Base-by-base conservation (phyloP, 441 rosid genomes). In the Jatropha podagrica region DNA sequence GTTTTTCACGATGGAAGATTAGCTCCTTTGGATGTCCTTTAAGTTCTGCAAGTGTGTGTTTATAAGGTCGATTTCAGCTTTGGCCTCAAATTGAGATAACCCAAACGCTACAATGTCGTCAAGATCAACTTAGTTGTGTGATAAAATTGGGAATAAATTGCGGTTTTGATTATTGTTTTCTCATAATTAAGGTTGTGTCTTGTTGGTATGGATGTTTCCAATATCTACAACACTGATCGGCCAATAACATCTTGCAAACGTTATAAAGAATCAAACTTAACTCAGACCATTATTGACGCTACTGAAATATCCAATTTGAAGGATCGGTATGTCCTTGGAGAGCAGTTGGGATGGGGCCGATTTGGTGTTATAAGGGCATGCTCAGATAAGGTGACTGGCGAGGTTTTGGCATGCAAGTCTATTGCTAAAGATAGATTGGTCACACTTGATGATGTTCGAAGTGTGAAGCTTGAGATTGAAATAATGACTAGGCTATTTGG, bases 351-450 rank as follows among this genome's bases (percentile, higher is more conserved):
- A 37, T 92, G 89, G 91, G 92, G 95, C 42, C 92, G 88, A 68
- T 90, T 89, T 63, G 97, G 95, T 58, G 88, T 91, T 56, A 90
- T 92, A 70, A 88, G 95, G 77, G 86, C 83, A 48, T 91, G 95
- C 79, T 82, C 88, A 3, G 91, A 92, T 78, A 92, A 83, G 82
- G 75, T 85, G 64, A 88, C 90, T 7, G 88, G 91, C 18, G 89
- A 88, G 82, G 86, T 88, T 71, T 83, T 92, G 73, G 97, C 97
- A 74, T 92, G 97, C 74, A 90, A 90, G 79, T 90, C 97, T 52
- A 89, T 92, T 48, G 86, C 95, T 38, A 92, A 89, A 80, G 93
- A 89, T 74, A 91, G 92, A 69, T 72, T 91, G 68, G 87, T 87
- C 2, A 88, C 90, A 0, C 83, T 52, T 14, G 88, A 87, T 15